phyloP scores from a whole-genome alignment of 2,329 filamentous ascomycete genomes.

The Claviceps africana region DNA sequence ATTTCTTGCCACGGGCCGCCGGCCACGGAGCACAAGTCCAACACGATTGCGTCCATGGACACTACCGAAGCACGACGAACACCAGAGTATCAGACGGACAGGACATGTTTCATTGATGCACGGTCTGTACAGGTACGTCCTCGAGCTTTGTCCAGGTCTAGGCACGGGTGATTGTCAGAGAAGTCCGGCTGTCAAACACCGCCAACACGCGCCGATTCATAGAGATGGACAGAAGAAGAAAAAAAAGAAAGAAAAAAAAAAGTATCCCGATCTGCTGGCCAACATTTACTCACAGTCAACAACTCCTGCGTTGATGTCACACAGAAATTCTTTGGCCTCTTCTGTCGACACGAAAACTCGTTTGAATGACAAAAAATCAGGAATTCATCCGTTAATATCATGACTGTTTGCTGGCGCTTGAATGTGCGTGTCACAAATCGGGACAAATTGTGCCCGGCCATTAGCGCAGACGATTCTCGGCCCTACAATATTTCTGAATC shows the following conservation, averaged over 20 bases:
- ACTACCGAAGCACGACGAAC: background rate
- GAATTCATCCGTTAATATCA: background rate
- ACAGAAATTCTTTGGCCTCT: background rate
- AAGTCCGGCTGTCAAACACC: background rate
- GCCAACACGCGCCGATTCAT: background rate
- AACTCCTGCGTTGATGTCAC: background rate
- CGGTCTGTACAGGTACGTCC: background rate
- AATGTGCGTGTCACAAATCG: background rate
- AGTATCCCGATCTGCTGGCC: no score
- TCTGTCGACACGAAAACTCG: background rate
- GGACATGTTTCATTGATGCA: no score
- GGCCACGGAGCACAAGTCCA: background rate
- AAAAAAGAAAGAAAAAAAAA: background rate
- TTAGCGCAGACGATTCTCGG: background rate
- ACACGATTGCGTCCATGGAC: background rate
- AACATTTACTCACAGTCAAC: background rate
- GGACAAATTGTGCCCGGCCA: background rate
- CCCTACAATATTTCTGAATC: background rate
- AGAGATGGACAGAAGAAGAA: background rate
- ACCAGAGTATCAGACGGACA: background rate
- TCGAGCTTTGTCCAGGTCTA: background rate
- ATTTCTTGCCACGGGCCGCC: background rate
- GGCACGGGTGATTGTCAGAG: background rate
- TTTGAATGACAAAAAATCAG: background rate
- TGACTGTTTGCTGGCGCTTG: slow-evolving; percentile 2